Conservation (phyloP, 1,139 yeast species). For the Yamadazyma atmosphaerica region DNA sequence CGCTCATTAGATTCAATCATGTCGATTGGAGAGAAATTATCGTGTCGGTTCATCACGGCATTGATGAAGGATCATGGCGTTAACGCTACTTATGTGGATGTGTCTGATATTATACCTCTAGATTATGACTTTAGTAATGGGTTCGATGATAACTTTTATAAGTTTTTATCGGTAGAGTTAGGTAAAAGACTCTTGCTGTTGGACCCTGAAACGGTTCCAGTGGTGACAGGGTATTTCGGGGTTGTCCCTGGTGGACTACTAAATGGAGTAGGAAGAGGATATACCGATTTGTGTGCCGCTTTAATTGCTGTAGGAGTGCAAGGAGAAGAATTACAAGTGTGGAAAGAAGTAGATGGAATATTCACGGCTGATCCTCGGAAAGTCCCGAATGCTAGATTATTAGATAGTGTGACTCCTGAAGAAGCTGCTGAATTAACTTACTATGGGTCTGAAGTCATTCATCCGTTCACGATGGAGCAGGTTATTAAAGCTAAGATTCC, state of each 20-base stretch:
- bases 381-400: slow-evolving; percentile 83
- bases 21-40: slow-evolving; percentile 91
- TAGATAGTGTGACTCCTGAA: slow-evolving; percentile 92
- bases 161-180: slow-evolving; percentile 57
- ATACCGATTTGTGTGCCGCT: slow-evolving; percentile 97
- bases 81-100: slow-evolving; percentile 74
- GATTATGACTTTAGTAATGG: slow-evolving; percentile 54
- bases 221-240: slow-evolving; percentile 94
- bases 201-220: slow-evolving; percentile 66
- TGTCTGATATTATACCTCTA: slow-evolving; percentile 67
- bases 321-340: slow-evolving; percentile 93
- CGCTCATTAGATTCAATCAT: slow-evolving; percentile 87
- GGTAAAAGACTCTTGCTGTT: slow-evolving; percentile 53
- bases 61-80: slow-evolving; percentile 80
- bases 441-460: slow-evolving; percentile 96
- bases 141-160: slow-evolving; percentile 70
- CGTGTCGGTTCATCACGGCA: slow-evolving; percentile 86
- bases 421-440: slow-evolving; percentile 98
- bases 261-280: slow-evolving; percentile 94
- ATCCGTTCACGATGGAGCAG: slow-evolving; percentile 99
- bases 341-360: slow-evolving; percentile 99
- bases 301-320: slow-evolving; percentile 87
- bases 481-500: slow-evolving; percentile 95
- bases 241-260: slow-evolving; percentile 90
- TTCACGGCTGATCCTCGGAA: slow-evolving; percentile 98